A percentile compares a stretch with the other conserved stretches of the same genome.
Evolutionary conservation across 768 basidiomycete genomes (phyloP).

Genomic region (Melanogaster broomeanus): DNA sequence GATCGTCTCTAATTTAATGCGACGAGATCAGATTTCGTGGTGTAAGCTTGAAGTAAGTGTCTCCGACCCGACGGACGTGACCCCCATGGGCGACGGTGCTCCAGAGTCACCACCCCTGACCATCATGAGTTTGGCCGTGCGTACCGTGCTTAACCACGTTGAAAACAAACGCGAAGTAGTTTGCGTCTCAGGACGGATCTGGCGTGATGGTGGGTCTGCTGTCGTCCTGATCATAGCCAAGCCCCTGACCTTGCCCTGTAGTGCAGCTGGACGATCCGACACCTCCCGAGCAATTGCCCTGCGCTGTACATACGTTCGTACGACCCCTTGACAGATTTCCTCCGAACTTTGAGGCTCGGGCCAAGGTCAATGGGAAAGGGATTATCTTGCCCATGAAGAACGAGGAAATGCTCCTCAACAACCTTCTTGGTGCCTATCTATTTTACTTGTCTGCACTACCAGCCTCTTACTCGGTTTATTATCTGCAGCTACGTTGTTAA

Average conservation of each 20-base stretch:
- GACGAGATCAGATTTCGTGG: conserved; percentile 81
- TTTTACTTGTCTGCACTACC: not conserved
- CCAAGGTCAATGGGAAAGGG: conserved; percentile 64
- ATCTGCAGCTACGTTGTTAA: conserved; percentile 65
- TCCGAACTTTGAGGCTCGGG: conserved; percentile 72
- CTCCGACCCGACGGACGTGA: conserved; percentile 84
- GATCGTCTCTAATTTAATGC: not conserved
- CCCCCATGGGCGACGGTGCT: conserved; percentile 77
- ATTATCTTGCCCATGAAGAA: conserved; percentile 72
- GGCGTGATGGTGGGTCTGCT: conserved; percentile 62
- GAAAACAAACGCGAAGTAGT: conserved; percentile 95
- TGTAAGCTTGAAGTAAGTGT: conserved; percentile 91
- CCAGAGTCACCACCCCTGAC: conserved; percentile 84
- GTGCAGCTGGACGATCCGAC: conserved; percentile 90
- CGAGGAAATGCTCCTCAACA: conserved; percentile 85
- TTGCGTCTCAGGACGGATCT: conserved; percentile 80
- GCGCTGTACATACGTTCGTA: conserved; percentile 83
- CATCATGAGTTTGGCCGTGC: conserved; percentile 83
- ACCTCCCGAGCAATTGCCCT: conserved; percentile 84
- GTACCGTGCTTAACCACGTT: conserved; percentile 91
- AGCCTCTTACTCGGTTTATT: not conserved
- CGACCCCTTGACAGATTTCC: conserved; percentile 90
- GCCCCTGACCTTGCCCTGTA: conserved; percentile 30
- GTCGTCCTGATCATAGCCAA: not conserved
- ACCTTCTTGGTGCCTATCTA: conserved; percentile 61